phyloP scores from a whole-genome alignment of 2,329 filamentous ascomycete species.

The Dothideomycetes sp. region DNA sequence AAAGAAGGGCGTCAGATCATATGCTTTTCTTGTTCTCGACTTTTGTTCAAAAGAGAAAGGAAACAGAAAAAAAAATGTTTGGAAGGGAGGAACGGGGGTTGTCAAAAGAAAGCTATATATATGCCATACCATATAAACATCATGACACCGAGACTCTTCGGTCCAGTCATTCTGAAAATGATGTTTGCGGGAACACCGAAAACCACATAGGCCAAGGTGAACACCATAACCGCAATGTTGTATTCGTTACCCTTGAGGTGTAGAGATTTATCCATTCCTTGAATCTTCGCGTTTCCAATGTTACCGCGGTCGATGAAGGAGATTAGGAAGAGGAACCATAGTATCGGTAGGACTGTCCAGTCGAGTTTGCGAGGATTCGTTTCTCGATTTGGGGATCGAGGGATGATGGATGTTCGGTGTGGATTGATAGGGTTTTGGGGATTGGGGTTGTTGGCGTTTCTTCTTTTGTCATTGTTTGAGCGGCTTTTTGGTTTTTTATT shows the following conservation, averaged over 20 bases:
- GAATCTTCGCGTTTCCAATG: constrained; percentile 29
- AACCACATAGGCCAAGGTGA: constrained; percentile 25
- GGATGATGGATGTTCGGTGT: too few relatives aligned
- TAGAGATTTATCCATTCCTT: constrained; percentile 29
- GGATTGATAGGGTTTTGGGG: too few relatives aligned
- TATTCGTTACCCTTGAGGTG: constrained; percentile 29
- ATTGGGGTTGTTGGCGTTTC: too few relatives aligned
- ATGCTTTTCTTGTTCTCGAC: too few relatives aligned
- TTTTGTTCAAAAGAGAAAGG: too few relatives aligned
- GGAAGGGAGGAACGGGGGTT: too few relatives aligned
- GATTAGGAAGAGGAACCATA: constrained; percentile 35
- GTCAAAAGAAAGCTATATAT: too few relatives aligned
- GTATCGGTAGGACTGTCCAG: constrained; percentile 39
- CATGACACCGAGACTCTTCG: constrained; percentile 28
- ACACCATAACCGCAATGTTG: constrained; percentile 30
- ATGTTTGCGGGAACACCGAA: constrained; percentile 27
- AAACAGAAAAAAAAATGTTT: too few relatives aligned
- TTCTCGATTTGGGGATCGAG: too few relatives aligned
- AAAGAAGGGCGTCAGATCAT: too few relatives aligned
- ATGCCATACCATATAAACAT: constrained; percentile 34
- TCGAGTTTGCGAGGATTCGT: constrained; percentile 41
- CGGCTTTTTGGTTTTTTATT: too few relatives aligned
- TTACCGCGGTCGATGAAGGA: constrained; percentile 9
- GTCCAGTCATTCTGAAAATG: constrained; percentile 27
- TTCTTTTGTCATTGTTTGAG: too few relatives aligned